A percentile compares a stretch with the other conserved stretches of the same genome.
These are phyloP conservation scores for Tricholoma sp. DNA, from an alignment of 768 basidiomycete species.

Conservation along the genomic window DNA sequence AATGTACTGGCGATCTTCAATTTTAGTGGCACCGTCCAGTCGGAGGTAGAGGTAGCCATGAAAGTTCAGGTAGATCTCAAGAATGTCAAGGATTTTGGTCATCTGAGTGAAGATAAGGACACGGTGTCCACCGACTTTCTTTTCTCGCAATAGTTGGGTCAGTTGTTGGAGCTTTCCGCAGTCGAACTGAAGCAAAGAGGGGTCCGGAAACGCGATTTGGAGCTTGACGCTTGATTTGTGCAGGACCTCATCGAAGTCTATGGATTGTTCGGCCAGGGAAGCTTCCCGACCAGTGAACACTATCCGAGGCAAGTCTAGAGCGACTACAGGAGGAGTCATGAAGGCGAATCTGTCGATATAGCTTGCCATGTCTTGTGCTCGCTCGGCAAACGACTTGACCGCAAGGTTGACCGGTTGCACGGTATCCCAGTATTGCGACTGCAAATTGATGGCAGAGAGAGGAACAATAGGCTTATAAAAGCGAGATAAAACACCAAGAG, in stretches of 20 bases:
- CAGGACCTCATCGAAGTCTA: conserved; percentile 60
- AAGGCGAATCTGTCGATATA: conserved; percentile 72
- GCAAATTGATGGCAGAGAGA: conserved; percentile 34
- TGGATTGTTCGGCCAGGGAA: conserved; percentile 24
- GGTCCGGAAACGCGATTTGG: conserved; percentile 91
- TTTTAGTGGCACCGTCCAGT: conserved; percentile 93
- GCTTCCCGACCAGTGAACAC: conserved; percentile 43
- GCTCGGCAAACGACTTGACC: conserved; percentile 60
- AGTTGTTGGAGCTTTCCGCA: conserved; percentile 93
- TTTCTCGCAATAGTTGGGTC: conserved; percentile 71
- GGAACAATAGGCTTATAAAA: conserved; percentile 51
- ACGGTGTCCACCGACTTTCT: conserved; percentile 84
- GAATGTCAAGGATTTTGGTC: conserved; percentile 90
- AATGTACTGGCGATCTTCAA: conserved; percentile 89
- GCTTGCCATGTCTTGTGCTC: conserved; percentile 49
- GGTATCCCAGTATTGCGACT: conserved; percentile 37
- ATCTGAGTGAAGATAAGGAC: conserved; percentile 96
- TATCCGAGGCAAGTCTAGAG: conserved; percentile 64
- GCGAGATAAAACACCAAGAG: conserved; percentile 32
- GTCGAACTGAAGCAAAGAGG: conserved; percentile 87
- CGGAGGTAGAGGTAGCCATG: conserved; percentile 92
- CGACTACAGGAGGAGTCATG: conserved; percentile 74
- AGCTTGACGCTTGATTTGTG: conserved; percentile 77
- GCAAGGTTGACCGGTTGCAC: conserved; percentile 36
- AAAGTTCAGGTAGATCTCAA: conserved; percentile 89